Conservation (phyloP, 1,284 basidiomycete genomes). For the Bondarzewia mesenterica region DNA sequence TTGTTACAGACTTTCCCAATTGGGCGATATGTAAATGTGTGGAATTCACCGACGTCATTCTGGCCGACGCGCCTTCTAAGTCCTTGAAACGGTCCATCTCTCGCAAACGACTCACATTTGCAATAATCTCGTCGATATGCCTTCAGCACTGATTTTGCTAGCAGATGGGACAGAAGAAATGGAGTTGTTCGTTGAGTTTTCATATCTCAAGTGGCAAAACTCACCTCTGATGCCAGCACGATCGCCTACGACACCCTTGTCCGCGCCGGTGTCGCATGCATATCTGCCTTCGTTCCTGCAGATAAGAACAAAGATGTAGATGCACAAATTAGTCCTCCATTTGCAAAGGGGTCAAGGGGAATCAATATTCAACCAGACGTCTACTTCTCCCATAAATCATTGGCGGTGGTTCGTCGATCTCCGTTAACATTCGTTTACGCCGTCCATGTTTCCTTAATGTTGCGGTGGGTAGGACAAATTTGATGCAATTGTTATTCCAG, state of each 20-base stretch:
- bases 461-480: constrained; percentile 52
- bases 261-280: constrained; percentile 57
- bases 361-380: constrained; percentile 67
- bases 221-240: constrained; percentile 36
- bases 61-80: no score
- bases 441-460: no score
- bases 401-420: not conserved
- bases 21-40: no score
- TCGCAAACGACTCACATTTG: no score
- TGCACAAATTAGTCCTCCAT: constrained; percentile 12
- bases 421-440: not conserved
- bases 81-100: no score
- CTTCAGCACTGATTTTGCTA: constrained; percentile 67
- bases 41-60: no score
- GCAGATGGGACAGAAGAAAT: constrained; percentile 89
- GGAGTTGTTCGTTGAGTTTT: constrained; percentile 63
- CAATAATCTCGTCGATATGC: constrained; percentile 30
- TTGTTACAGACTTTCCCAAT: no score
- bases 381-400: constrained; percentile 28
- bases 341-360: constrained; percentile 63
- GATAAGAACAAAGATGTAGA: constrained; percentile 27
- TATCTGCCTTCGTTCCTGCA: constrained; percentile 58
- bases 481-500: constrained; percentile 71
- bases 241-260: constrained; percentile 77
- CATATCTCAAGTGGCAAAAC: constrained; percentile 1